These are phyloP conservation scores for Wickerhamiella shivajii DNA, from an alignment of 805 yeast genomes.

Conservation along the genomic window DNA sequence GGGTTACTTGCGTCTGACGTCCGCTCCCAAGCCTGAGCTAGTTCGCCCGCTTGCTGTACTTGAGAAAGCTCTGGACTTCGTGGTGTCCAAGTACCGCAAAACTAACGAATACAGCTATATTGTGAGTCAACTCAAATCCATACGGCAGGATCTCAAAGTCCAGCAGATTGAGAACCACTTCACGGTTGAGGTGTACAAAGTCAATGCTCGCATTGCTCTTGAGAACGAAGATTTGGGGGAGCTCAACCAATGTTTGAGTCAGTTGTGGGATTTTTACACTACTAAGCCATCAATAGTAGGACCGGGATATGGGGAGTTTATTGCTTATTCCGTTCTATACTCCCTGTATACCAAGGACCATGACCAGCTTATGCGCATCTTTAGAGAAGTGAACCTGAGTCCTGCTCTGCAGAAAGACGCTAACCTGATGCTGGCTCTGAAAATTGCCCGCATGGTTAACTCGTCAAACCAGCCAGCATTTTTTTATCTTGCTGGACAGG, in stretches of 20 bases:
- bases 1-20: constrained; percentile 67
- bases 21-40: constrained; percentile 73
- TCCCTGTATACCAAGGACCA: constrained; percentile 57
- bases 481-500: constrained; percentile 30
- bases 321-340: constrained; percentile 60
- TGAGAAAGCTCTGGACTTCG: constrained; percentile 38
- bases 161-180: constrained; percentile 72
- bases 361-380: too few species aligned
- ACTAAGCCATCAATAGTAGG: too few species aligned
- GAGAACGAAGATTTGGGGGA: constrained; percentile 80
- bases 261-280: constrained; percentile 46
- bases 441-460: constrained; percentile 24
- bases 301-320: constrained; percentile 62
- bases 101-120: constrained; percentile 54
- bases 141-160: constrained; percentile 86
- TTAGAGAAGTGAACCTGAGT: too few species aligned
- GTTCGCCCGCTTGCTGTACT: constrained; percentile 64
- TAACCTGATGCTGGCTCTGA: constrained; percentile 26
- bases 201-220: constrained; percentile 76
- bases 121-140: constrained; percentile 80
- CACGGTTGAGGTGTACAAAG: constrained; percentile 66
- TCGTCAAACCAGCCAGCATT: constrained; percentile 40
- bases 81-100: constrained; percentile 40
- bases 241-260: constrained; percentile 87
- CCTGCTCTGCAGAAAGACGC: constrained; percentile 17